phyloP scores from a whole-genome alignment of 106 monocot genomes.

The Apostasia shenzhenica region DNA sequence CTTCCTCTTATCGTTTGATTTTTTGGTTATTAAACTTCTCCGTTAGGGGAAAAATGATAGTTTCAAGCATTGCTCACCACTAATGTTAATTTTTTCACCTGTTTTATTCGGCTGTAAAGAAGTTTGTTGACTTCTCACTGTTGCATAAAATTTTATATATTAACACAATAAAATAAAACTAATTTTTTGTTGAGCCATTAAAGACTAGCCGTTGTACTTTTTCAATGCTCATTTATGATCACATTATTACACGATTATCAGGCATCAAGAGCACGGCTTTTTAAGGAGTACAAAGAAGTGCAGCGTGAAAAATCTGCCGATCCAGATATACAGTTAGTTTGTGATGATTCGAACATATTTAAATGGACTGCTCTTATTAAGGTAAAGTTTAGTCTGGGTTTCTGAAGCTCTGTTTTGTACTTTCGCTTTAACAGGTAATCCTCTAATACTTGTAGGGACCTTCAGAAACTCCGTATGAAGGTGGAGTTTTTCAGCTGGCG shows the following conservation, averaged over 20 bases:
- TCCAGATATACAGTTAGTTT: conserved; percentile 90
- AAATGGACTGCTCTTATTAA: conserved; percentile 99
- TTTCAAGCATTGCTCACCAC: too few species aligned
- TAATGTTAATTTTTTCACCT: too few species aligned
- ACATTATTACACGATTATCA: conserved; percentile 9
- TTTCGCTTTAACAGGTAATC: background rate
- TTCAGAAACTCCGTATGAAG: conserved; percentile 95
- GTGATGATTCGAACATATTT: conserved; percentile 98
- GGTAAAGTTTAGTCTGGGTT: conserved; percentile 22
- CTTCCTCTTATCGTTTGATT: too few species aligned
- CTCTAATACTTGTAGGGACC: conserved; percentile 53
- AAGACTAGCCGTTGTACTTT: background rate
- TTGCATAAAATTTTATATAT: too few species aligned
- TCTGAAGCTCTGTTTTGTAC: background rate
- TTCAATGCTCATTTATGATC: background rate
- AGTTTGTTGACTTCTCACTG: too few species aligned
- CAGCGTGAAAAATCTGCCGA: conserved; percentile 88
- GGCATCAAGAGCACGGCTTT: conserved; percentile 96
- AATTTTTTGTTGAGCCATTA: background rate
- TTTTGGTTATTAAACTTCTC: too few species aligned
- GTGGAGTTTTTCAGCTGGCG: conserved; percentile 90
- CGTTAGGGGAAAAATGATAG: too few species aligned
- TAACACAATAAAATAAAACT: too few species aligned
- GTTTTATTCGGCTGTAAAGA: too few species aligned
- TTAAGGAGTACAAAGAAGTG: conserved; percentile 97